Base-by-base conservation (phyloP, 2,329 filamentous ascomycete species). In the Scedosporium aurantiacum region DNA sequence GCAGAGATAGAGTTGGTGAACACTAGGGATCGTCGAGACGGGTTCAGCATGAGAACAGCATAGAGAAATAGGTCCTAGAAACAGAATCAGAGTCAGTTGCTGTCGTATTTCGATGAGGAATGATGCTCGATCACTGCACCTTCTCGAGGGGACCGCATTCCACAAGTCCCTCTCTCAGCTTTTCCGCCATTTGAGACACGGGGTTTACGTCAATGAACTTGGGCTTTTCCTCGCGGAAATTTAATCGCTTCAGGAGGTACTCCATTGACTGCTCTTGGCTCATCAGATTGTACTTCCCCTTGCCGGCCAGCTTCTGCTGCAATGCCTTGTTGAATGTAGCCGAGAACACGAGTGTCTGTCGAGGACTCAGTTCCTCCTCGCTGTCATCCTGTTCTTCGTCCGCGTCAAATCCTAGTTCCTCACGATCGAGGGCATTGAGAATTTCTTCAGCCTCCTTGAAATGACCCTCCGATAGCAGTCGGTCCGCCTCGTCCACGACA, bases 1-100 rank as follows among this genome's bases (percentile, higher is more conserved):
- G 93, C 89, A 60, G 89, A 90, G 72, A 99, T 97, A 54, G 92
- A 96, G 76, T 99, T 99, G 28, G 92, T 91, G 72, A 99, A 99
- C 57, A 99, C 85, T 2, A 99, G 79, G 0, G 90, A 91, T 37
- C 92, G 88, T 43, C 87, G 83, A 57, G 87, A 87, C 1, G 90
- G 86, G 70, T 96, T 89, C 62, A 96, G 84, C 2, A 97, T 81
- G 0, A 97, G 80, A 7, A 96, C 79, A 0, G 91, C 83, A 74
- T 99, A 99, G 47, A 97, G 86, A 66, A 93, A 97, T 8, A 99
- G 84, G 72, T 99, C 94, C 83, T 89, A 21, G 21, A 50, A 41
- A 37, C 14, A 28, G 27, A 41, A 21, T 55, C 50, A 52, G 27
- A 41, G 32, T 55, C 50, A 52, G 63, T 62, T 28, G 60, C 32